Evolutionary conservation across 2,329 filamentous ascomycete species (phyloP).

Genomic region (Fusarium keratoplasticum): DNA sequence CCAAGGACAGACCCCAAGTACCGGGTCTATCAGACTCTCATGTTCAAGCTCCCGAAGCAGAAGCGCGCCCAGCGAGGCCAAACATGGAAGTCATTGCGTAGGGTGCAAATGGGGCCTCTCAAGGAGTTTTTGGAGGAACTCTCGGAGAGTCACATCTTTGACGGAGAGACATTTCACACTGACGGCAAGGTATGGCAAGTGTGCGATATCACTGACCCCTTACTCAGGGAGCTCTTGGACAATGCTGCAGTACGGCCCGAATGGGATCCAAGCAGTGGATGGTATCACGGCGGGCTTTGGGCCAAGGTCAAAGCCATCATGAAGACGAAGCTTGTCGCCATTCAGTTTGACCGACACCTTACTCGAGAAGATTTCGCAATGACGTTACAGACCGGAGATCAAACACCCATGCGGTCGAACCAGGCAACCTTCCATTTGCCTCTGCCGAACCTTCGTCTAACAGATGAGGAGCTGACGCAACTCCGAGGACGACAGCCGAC

Average conservation of each 20-base stretch:
- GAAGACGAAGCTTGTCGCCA: constrained; percentile 83
- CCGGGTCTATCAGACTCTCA: constrained; percentile 87
- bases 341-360: constrained; percentile 67
- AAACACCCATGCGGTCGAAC: constrained; percentile 47
- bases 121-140: constrained; percentile 54
- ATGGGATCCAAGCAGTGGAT: constrained; percentile 79
- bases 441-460: constrained; percentile 50
- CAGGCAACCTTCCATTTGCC: constrained; percentile 49
- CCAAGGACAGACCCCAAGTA: constrained; percentile 82
- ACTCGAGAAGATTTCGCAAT: constrained; percentile 52
- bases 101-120: constrained; percentile 52
- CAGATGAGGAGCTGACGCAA: constrained; percentile 50
- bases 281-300: constrained; percentile 85
- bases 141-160: constrained; percentile 79
- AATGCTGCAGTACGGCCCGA: constrained; percentile 67
- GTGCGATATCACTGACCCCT: constrained; percentile 88
- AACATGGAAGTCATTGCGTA: constrained; percentile 63
- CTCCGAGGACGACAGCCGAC: constrained; percentile 50
- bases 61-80: constrained; percentile 59
- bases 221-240: constrained; percentile 75
- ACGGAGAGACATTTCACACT: constrained; percentile 77
- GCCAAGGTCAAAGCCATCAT: constrained; percentile 88
- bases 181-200: constrained; percentile 96
- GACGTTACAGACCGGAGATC: constrained; percentile 50
- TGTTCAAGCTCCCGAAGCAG: constrained; percentile 78